Evolutionary conservation across 2,329 filamentous ascomycete species (phyloP).

Genomic region (Alternaria burnsii): DNA sequence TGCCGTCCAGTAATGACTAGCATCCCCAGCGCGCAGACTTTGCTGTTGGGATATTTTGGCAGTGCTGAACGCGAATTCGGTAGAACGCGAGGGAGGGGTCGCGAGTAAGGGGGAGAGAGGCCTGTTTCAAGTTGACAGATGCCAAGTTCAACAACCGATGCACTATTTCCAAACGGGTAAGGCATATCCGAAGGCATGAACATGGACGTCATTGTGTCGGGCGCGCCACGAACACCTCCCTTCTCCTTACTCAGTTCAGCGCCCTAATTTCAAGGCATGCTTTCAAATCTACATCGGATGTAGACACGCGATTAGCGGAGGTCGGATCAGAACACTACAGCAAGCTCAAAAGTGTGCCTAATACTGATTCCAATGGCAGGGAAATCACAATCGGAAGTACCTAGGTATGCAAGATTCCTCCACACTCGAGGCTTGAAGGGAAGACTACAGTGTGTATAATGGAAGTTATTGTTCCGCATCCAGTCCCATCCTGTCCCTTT

Average conservation of each 20-base stretch:
- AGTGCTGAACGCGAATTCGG: neutral
- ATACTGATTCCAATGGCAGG: neutral
- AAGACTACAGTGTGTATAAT: neutral
- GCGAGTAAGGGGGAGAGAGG: neutral
- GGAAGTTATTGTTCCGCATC: neutral
- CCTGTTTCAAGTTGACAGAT: slow-evolving; percentile 1
- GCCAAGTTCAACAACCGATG: neutral
- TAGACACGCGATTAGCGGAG: neutral
- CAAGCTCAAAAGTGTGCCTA: neutral
- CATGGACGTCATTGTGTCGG: slow-evolving; percentile 7
- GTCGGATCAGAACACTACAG: neutral
- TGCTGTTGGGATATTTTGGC: slow-evolving; percentile 6
- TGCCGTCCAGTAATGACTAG: slow-evolving; percentile 7
- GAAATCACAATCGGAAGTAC: neutral
- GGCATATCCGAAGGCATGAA: slow-evolving; percentile 1
- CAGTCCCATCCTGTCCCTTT: neutral
- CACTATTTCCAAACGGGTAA: slow-evolving; percentile 4
- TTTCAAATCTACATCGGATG: neutral
- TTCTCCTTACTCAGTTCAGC: neutral
- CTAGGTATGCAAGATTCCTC: neutral
- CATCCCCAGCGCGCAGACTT: slow-evolving; percentile 3
- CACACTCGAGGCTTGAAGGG: neutral
- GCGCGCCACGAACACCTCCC: neutral
- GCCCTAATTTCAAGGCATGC: neutral
- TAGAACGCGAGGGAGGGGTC: neutral